Base-by-base conservation (phyloP, 805 yeast species). In the Wickerhamiella lipophila region DNA sequence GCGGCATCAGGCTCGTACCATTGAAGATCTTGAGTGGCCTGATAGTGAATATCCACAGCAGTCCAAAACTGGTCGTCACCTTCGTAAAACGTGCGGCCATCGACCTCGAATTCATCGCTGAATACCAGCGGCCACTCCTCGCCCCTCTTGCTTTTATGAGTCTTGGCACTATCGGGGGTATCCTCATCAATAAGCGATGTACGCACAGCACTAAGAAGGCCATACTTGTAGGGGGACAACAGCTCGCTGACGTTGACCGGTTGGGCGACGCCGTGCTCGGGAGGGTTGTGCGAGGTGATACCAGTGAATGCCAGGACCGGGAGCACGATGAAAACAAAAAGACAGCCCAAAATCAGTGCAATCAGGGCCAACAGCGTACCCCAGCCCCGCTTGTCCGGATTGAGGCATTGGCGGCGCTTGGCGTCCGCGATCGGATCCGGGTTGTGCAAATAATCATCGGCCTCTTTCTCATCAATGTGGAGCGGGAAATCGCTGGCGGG, bases 341-440 rank as follows among this genome's bases (percentile, higher is more conserved):
- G 55, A 3, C 76, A 80, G 29, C 81, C 94, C 2, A 80, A 47
- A 18, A 76, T 67, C 39, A 89, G 67, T 1, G 71, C 50, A 6
- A 81, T 35, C 30, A 87, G 56, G 11, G 69, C 68, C 13, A 55
- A 38, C 8, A 67, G 30, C 16, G 63, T 55, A 22, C 58, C 54
- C 53, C 57, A 54, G 1, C 72, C 71, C 7, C 71, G 60, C 26
- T 54, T 49, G 57, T 69, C 72, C 19, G 64, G 52, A 7, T 50
- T 47, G 35, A 57, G 59, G 53, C 71, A 67, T 25, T 52, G 49
- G 15, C 67, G 56, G 57, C 86, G 94, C 52, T 79, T 77, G 19
- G 94, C 95, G 63, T 92, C 98, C 41, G 79, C 83, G 32, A 87
- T 81, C 8, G 96, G 96, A 64, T 89, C 96, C 1, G 97, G 97